Percentiles rank a stretch among this genome's conserved stretches.
Evolutionary conservation across 441 rosid genomes (phyloP).

Genomic region (Euphorbia corollata): DNA sequence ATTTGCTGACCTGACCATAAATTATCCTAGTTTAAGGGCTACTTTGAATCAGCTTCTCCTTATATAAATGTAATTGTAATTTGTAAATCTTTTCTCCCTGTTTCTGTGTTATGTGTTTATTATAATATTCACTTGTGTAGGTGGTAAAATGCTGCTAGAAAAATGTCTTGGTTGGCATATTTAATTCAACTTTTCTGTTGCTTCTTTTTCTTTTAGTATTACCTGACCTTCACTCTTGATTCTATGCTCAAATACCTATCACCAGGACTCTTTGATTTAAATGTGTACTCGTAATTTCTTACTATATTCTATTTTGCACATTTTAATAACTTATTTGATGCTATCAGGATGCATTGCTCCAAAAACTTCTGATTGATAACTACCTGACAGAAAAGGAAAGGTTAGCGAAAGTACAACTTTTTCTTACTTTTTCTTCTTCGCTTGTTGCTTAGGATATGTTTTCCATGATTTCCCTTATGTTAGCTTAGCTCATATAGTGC

Average conservation of each 20-base stretch:
- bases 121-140: background rate
- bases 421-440: constrained; percentile 2
- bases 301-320: background rate
- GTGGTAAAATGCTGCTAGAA: background rate
- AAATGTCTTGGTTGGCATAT: background rate
- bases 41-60: background rate
- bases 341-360: constrained; percentile 74
- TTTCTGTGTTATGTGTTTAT: background rate
- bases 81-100: background rate
- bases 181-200: background rate
- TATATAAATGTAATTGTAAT: background rate
- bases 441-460: background rate
- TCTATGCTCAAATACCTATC: background rate
- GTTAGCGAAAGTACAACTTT: constrained; percentile 30
- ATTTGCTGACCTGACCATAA: background rate
- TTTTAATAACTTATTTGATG: constrained; percentile 16
- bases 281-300: background rate
- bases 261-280: background rate
- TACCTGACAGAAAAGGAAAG: constrained; percentile 63
- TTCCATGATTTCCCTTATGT: background rate
- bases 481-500: too few relatives aligned
- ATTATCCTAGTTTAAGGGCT: background rate
- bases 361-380: constrained; percentile 56
- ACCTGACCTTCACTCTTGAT: background rate
- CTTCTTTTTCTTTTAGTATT: background rate